Evolutionary conservation across 31 red algal genomes (phyloP).

Genomic region (Porphyra umbilicalis): DNA sequence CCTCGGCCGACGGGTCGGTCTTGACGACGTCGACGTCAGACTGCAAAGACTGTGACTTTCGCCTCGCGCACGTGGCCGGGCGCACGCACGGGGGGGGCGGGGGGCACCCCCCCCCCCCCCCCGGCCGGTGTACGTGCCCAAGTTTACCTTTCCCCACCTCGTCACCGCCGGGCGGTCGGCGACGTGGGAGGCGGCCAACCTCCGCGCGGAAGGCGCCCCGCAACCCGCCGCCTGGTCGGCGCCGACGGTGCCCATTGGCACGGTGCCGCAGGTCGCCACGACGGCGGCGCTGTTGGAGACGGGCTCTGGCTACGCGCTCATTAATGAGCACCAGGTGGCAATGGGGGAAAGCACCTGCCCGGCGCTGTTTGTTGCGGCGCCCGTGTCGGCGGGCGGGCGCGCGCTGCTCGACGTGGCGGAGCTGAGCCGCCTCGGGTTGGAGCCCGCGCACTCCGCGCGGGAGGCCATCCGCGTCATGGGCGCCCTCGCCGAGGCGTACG

Average conservation of each 20-base stretch:
- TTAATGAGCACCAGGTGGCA: conserved; percentile 45
- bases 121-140: conserved; percentile 20
- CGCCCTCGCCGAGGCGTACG: conserved; percentile 39
- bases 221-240: conserved; percentile 9
- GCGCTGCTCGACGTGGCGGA: conserved; percentile 44
- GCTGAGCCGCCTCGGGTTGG: conserved; percentile 27
- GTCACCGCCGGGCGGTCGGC: conserved; percentile 17
- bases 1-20: too few species aligned
- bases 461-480: conserved; percentile 58
- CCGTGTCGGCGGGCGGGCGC: conserved; percentile 11
- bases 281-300: conserved; percentile 44
- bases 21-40: too few species aligned
- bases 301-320: conserved; percentile 32
- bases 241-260: not conserved
- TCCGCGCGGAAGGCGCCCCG: conserved; percentile 16
- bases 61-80: conserved; percentile 37
- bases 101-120: not conserved
- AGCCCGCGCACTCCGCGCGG: conserved; percentile 32
- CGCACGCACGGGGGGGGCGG: too few species aligned
- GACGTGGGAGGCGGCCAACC: conserved; percentile 32
- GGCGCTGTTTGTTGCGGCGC: conserved; percentile 19
- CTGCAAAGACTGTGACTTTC: conserved; percentile 37
- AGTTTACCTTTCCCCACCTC: conserved; percentile 24
- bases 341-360: conserved; percentile 52
- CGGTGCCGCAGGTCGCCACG: conserved; percentile 26